Evolutionary conservation across 257 asterid genomes (phyloP).

Genomic region (Solanum dulcamara): DNA sequence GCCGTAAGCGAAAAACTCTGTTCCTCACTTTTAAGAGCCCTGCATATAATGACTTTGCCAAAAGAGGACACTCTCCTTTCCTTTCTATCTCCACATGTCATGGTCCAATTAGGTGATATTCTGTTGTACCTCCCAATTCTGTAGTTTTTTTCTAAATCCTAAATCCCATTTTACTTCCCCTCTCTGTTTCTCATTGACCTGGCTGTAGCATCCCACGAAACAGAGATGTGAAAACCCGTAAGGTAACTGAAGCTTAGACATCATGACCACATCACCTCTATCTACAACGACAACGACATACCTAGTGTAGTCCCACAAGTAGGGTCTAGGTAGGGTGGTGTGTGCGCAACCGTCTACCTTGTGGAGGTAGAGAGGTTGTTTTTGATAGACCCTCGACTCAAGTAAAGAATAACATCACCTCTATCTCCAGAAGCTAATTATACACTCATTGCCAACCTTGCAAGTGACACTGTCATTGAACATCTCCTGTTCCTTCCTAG

Average conservation of each 20-base stretch:
- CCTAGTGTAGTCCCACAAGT: too few species aligned
- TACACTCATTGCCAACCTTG: background rate
- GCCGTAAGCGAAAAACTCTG: background rate
- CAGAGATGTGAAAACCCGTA: background rate
- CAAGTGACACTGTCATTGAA: background rate
- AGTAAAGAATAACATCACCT: background rate
- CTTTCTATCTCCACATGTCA: background rate
- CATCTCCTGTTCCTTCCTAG: background rate
- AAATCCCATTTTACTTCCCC: background rate
- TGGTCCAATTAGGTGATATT: background rate
- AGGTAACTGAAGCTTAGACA: background rate
- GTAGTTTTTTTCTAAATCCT: background rate
- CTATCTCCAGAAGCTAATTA: background rate
- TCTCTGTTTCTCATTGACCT: background rate
- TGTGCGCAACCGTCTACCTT: too few species aligned
- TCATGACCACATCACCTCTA: background rate
- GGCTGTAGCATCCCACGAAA: background rate
- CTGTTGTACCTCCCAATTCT: background rate
- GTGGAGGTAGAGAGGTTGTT: too few species aligned
- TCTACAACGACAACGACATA: background rate
- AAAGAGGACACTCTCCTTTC: background rate
- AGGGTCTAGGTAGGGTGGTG: too few species aligned
- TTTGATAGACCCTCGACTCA: too few species aligned
- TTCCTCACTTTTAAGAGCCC: background rate
- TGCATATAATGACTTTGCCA: background rate